Conservation (phyloP, 139 green algal genomes). For the Edaphochlamys debaryana region DNA sequence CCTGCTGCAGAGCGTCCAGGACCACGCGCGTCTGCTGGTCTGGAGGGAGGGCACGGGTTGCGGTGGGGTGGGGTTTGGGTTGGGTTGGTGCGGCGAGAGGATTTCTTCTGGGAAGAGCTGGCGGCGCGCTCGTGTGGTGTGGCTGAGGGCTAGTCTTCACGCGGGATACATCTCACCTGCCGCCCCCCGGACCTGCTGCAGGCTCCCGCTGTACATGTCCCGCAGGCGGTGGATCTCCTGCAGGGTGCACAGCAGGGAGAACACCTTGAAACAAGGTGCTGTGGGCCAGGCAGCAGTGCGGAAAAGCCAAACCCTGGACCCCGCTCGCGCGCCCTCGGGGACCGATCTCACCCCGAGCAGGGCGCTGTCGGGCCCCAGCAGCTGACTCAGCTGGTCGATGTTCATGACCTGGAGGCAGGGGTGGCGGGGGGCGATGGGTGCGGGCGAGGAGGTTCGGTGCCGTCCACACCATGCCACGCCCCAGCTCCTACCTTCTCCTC, state of each 20-base stretch:
- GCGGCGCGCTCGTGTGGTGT: too few species aligned
- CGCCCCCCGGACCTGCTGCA: constrained; percentile 4
- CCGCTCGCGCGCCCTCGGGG: too few species aligned
- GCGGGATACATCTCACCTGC: too few species aligned
- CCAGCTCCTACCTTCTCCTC: too few species aligned
- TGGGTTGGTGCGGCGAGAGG: background rate
- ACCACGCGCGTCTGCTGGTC: constrained; percentile 14
- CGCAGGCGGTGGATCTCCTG: constrained; percentile 21
- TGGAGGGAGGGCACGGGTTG: background rate
- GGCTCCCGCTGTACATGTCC: constrained; percentile 26
- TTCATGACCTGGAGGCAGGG: constrained; percentile 36
- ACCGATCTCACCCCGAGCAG: constrained; percentile 26
- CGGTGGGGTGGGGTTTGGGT: background rate
- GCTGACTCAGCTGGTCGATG: constrained; percentile 2
- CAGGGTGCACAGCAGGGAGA: background rate
- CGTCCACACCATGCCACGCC: too few species aligned
- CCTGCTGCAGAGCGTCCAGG: constrained; percentile 26
- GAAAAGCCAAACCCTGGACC: background rate
- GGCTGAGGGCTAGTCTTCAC: too few species aligned
- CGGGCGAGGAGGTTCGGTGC: too few species aligned
- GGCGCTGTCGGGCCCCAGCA: constrained; percentile 9
- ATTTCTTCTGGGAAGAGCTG: too few species aligned
- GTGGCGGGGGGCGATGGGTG: too few species aligned
- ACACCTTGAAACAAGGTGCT: too few species aligned
- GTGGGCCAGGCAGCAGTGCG: background rate